Conservation (phyloP, 192 early-diverging fungal genomes). For the Entophlyctis luteolus region DNA sequence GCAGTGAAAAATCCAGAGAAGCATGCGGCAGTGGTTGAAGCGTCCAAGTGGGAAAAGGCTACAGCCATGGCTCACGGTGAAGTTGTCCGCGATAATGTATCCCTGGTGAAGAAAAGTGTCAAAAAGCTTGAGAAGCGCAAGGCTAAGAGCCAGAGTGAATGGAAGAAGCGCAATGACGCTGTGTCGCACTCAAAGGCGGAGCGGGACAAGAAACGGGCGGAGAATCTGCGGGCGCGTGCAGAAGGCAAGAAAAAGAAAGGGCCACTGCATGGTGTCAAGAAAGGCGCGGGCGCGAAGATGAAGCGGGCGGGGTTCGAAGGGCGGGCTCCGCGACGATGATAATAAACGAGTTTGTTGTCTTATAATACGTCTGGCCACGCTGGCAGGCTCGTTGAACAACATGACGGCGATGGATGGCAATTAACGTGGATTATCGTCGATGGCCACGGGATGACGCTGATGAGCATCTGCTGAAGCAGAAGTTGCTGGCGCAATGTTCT, state of each 20-base stretch:
- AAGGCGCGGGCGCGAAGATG: conserved; percentile 35
- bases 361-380: no score
- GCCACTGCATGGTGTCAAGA: conserved; percentile 68
- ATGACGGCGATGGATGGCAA: no score
- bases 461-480: no score
- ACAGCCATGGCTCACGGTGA: conserved; percentile 78
- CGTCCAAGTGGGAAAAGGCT: conserved; percentile 77
- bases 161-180: conserved; percentile 72
- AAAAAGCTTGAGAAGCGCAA: conserved; percentile 80
- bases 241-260: conserved; percentile 75
- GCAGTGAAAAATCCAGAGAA: conserved; percentile 55
- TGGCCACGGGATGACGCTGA: no score
- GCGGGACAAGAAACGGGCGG: conserved; percentile 72
- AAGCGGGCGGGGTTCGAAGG: conserved; percentile 22
- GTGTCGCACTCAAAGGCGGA: conserved; percentile 62
- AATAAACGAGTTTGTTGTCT: no score
- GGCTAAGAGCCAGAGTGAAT: conserved; percentile 77
- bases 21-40: conserved; percentile 67
- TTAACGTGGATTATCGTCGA: no score
- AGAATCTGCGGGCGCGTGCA: conserved; percentile 77
- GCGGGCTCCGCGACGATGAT: no score
- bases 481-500: no score
- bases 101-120: conserved; percentile 85
- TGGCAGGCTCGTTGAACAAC: no score
- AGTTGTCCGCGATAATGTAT: conserved; percentile 88